Evolutionary conservation across 495 filamentous ascomycete genomes (phyloP), one percentile per base, ranked within the genome.

Genomic region (Talaromyces ruber): DNA sequence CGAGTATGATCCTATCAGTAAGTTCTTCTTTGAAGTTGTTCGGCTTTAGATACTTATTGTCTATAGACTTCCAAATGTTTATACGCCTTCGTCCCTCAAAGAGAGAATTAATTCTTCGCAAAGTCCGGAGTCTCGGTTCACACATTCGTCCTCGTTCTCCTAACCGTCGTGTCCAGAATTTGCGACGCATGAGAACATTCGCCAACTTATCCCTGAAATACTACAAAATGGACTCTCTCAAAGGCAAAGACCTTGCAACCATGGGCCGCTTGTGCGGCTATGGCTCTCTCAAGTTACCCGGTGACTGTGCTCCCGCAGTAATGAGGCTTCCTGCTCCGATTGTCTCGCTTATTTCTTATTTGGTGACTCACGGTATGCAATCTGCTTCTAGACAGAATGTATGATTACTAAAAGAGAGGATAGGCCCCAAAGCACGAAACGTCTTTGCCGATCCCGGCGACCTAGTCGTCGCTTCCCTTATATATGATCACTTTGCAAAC

Each of bases 191-290:
- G 18, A 78, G 71, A 60, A 78, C 75, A 8, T 72, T 78, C 62
- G 69, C 69, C 1, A 65, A 59, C 30, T 53, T 78, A 3, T 54
- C 65, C n/a, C 65, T 34, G 58, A 73, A 65, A 34, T 59, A 64
- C 53, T 70, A 76, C 63, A 77, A 76, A 60, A 82, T 78, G 67
- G 83, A 84, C 61, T 81, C 74, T 14, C 68, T 91, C 58, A 84
- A 82, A 66, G 84, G 83, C 52, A 83, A 82, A 65, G 78, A 82
- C 39, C 64, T 93, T 28, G 81, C 86, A 63, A 82, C 78, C 59
- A 73, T 93, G 26, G 81, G 89, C 59, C 82, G 87, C n/a, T 73
- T 94, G 45, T 89, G 89, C 53, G 90, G 90, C 21, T 83, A 86
- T 69, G 86, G 85, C 67, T 75, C 83, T 43, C 72, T 94, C 37